Evolutionary conservation across 2,329 filamentous ascomycete genomes (phyloP), one percentile per base, ranked within the genome.

Genomic region (Alternaria brassicae): DNA sequence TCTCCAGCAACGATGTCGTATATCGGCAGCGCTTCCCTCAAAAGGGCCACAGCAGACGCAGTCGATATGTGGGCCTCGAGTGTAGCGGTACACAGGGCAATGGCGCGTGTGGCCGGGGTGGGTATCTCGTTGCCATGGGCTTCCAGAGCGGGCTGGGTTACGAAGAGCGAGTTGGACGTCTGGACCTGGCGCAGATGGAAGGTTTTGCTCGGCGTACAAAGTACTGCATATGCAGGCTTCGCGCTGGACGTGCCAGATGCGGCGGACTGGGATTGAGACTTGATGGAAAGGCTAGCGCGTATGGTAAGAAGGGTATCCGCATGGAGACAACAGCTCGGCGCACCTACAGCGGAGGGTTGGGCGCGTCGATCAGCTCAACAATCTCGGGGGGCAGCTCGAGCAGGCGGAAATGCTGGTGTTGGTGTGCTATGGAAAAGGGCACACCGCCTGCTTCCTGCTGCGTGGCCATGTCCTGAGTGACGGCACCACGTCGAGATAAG

Each of bases 171-270:
- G 66, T 89, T 89, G 25, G 87, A 89, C 15, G 87, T 88, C 66
- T 87, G 86, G 52, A 89, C 86, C 73, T 89, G 86, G 66, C 86
- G 86, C 51, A 89, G 76, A 58, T 83, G 81, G 77, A 84, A 89
- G 10, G 86, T 87, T 64, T 83, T 80, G 53, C 79, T 79, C 9
- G 80, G 77, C 2, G 85, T 88, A 76, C 87, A 89, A 59, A 89
- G 79, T 60, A 88, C 86, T 28, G 85, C 83, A 82, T 80, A 72
- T 78, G 75, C 63, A 77, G 73, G 59, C 78, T 78, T 72, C 53
- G 58, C 58, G 50, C 60, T 65, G 34, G 67, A 54, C 27, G 62
- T 58, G 50, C 41, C 56, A 47, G 71, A 57, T 8, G 68, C 42
- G 39, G 67, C 30, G n/a, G 70, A 61, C 37, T 70, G 52, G 53